Base-by-base conservation (phyloP, 2,329 filamentous ascomycete genomes). In the Xylariaceae sp. region DNA sequence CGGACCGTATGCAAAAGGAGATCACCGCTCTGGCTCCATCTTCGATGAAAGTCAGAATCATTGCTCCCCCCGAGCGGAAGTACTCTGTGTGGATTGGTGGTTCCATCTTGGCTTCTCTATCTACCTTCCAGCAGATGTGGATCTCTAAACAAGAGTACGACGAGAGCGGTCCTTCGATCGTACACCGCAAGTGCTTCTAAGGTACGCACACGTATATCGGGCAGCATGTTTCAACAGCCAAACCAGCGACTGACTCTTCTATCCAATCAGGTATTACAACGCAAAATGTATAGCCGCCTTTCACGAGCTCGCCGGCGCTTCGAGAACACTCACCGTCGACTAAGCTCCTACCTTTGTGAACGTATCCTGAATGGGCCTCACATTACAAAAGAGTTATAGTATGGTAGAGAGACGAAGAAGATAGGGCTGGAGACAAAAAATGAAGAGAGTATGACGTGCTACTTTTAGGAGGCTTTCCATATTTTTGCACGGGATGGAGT, bases 131-230 rank as follows among this genome's bases (percentile, higher is more conserved):
- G 85, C 94, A 99, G 83, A 99, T 99, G 94, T 99, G 94, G 94
- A 97, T 99, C 87, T 99, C 94, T 71, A 99, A 99, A 91, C 94
- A 99, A 83, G 92, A 97, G 85, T 97, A 97, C 87, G 94, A 99
- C 83, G 94, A 97, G 90, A 94, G 88, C 78, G 92, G 92, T 80
- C 94, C 92, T 71, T 96, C 92, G 73, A 97, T 97, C 74, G 92
- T 97, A 72, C 92, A 97, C 88, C 89, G 92, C 87, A 97, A 96
- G 90, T 96, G 92, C 89, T 96, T 96, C 88, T 96, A 96, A 96
- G 87, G 85, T 86, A 72, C 69, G 73, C 59, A 26, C 43, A 51
- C 36, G 21, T 22, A 34, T 43, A 4, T 39, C 6, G 39, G n/a
- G 37, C 13, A 47, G 16, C 45, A 2, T 44, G n/a, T 16, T 32